phyloP scores from a whole-genome alignment of 2,329 filamentous ascomycete species.

The Exophiala aquamarina region DNA sequence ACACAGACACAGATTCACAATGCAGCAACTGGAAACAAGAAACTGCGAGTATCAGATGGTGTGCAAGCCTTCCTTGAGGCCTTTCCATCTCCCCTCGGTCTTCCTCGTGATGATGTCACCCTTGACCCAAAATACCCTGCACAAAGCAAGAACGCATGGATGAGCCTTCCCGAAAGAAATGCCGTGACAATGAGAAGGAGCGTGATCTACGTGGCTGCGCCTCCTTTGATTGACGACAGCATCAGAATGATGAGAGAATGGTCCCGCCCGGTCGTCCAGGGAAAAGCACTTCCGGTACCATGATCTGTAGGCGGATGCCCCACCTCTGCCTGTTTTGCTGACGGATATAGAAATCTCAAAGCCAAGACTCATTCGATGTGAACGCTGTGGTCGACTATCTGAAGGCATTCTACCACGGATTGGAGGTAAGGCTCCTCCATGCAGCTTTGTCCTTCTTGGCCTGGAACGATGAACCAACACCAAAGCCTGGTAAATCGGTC shows the following conservation, averaged over 20 bases:
- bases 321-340: not conserved
- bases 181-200: slow-evolving; percentile 46
- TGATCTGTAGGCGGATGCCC: not conserved
- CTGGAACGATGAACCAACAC: slow-evolving; percentile 42
- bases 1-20: no score
- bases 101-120: slow-evolving; percentile 61
- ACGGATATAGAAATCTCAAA: not conserved
- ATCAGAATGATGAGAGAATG: slow-evolving; percentile 43
- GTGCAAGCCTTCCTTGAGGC: slow-evolving; percentile 11
- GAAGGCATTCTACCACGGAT: slow-evolving; percentile 54
- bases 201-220: slow-evolving; percentile 55
- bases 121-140: slow-evolving; percentile 51
- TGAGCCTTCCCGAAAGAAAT: slow-evolving; percentile 48
- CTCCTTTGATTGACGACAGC: slow-evolving; percentile 42
- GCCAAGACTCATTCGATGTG: slow-evolving; percentile 19
- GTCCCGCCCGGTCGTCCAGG: slow-evolving; percentile 26
- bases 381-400: slow-evolving; percentile 45
- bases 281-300: not conserved
- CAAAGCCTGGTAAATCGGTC: slow-evolving; percentile 9
- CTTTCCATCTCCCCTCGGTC: slow-evolving; percentile 60
- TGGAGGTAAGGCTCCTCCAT: slow-evolving; percentile 50
- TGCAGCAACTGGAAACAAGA: no score
- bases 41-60: no score
- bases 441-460: slow-evolving; percentile 45
- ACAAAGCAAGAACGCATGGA: slow-evolving; percentile 57